Percentiles rank a stretch among this genome's conserved stretches.
Conservation (phyloP, 164 flowering plant species). For the Berberis thunbergii region DNA sequence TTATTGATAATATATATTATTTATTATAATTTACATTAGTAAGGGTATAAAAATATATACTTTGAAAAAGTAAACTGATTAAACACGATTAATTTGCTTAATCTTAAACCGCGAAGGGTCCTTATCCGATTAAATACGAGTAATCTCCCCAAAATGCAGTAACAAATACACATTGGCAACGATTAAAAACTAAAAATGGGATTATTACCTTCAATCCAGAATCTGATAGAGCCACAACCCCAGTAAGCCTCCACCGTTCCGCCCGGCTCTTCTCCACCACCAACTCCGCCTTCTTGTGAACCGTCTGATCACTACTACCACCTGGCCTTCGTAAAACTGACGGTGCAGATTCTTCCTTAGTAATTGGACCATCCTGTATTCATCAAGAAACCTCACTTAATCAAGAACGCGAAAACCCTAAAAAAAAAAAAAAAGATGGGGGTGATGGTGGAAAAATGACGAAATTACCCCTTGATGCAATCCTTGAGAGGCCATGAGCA, state of each 20-base stretch:
- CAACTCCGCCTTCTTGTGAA: slow-evolving; percentile 11
- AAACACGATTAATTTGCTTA: no score
- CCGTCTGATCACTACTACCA: slow-evolving; percentile 2
- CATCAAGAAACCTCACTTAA: neutral
- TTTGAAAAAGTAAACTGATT: no score
- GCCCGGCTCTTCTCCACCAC: slow-evolving; percentile 29
- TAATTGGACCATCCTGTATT: slow-evolving; percentile 64
- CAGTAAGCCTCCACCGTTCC: slow-evolving; percentile 74
- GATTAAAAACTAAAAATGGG: neutral
- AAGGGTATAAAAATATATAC: no score
- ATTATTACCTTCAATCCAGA: slow-evolving; percentile 51
- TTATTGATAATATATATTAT: no score
- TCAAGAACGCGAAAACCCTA: neutral
- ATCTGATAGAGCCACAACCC: slow-evolving; percentile 55
- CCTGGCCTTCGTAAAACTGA: slow-evolving; percentile 22
- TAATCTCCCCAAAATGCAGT: no score
- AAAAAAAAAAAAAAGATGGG: neutral
- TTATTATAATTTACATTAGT: no score
- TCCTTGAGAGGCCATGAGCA: slow-evolving; percentile 89
- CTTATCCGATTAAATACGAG: no score
- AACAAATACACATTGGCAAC: no score
- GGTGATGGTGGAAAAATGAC: neutral
- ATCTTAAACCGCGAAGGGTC: no score
- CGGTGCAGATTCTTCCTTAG: slow-evolving; percentile 30
- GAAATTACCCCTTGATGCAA: slow-evolving; percentile 84